Evolutionary conservation across 1,284 basidiomycete species (phyloP).

Genomic region (Leucocoprinus gongylophorus): DNA sequence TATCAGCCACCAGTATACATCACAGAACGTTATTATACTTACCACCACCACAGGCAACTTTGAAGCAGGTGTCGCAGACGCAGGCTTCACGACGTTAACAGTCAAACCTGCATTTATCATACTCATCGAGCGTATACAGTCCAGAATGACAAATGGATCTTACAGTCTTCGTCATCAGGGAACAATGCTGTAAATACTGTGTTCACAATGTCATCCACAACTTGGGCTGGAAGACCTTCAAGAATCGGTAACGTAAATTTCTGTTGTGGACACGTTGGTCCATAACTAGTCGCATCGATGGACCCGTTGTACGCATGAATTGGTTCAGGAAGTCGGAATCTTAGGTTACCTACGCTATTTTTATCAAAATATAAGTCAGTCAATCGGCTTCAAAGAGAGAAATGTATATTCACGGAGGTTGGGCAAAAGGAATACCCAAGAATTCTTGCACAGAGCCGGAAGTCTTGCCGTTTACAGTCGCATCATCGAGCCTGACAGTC

Average conservation of each 20-base stretch:
- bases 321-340: slow-evolving; percentile 41
- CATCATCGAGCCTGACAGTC: slow-evolving; percentile 33
- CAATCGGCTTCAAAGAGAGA: neutral
- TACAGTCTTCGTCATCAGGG: slow-evolving; percentile 45
- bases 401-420: slow-evolving; percentile 30
- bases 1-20: neutral
- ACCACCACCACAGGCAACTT: slow-evolving; percentile 54
- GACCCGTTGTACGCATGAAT: slow-evolving; percentile 36
- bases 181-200: slow-evolving; percentile 17
- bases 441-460: slow-evolving; percentile 30
- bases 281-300: slow-evolving; percentile 36
- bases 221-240: slow-evolving; percentile 22
- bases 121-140: neutral
- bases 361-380: neutral
- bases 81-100: slow-evolving; percentile 49
- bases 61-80: slow-evolving; percentile 29
- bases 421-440: slow-evolving; percentile 48
- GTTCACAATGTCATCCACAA: slow-evolving; percentile 13
- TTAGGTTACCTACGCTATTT: slow-evolving; percentile 36
- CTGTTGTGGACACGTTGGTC: slow-evolving; percentile 47
- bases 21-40: slow-evolving; percentile 16
- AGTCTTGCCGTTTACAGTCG: slow-evolving; percentile 32
- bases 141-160: slow-evolving; percentile 13
- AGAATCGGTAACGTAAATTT: slow-evolving; percentile 28
- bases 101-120: slow-evolving; percentile 37